Conservation (phyloP, 2,329 filamentous ascomycete genomes). For the Pseudogymnoascus sp. region DNA sequence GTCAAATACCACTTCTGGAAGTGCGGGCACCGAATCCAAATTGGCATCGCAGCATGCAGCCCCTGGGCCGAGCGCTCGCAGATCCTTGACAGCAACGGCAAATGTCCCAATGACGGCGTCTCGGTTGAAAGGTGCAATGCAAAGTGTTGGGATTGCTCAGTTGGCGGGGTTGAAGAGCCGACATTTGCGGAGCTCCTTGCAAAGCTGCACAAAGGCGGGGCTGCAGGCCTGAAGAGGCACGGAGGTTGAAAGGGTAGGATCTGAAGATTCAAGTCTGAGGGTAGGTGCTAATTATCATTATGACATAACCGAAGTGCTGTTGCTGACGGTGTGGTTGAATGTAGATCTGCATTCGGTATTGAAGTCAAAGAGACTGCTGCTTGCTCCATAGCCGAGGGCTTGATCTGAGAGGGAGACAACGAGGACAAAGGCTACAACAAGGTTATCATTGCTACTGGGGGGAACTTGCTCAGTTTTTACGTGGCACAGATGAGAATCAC, state of each 20-base stretch:
- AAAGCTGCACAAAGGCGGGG: no score
- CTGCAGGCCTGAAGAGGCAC: background rate
- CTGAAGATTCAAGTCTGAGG: background rate
- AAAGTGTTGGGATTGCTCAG: background rate
- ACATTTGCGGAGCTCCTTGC: background rate
- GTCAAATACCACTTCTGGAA: background rate
- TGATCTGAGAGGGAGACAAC: background rate
- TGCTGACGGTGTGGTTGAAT: background rate
- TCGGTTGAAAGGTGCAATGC: background rate
- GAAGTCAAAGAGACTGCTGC: background rate
- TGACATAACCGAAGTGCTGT: background rate
- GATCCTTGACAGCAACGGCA: background rate
- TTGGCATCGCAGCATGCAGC: background rate
- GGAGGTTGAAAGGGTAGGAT: background rate
- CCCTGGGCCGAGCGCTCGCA: background rate
- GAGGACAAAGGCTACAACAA: background rate
- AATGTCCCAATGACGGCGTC: slow-evolving; percentile 1
- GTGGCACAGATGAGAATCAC: background rate
- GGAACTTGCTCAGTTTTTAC: background rate
- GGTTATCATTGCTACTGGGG: background rate
- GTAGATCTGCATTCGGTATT: background rate
- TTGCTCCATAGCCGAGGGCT: background rate
- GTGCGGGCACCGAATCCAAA: background rate
- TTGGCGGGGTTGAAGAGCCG: background rate
- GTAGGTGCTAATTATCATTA: background rate